These are phyloP conservation scores for Dioscorea cayenensis DNA, from an alignment of 116 monocot species.

Conservation along the genomic window DNA sequence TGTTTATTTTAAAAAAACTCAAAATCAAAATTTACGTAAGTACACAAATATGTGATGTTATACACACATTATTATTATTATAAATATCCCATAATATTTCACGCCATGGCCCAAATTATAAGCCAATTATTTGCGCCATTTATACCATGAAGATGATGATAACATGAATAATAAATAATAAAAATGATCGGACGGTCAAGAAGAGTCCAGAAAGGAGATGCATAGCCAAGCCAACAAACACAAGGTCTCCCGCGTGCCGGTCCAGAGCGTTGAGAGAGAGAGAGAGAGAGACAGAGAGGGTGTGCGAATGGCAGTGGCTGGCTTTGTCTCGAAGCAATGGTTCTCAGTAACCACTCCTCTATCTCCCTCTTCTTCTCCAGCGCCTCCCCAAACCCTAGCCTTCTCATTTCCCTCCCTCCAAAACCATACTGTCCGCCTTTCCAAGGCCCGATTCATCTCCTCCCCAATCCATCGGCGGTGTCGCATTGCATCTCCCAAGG, in stretches of 20 bases:
- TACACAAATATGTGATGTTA: too few species aligned
- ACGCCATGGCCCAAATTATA: too few species aligned
- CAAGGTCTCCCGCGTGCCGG: background rate
- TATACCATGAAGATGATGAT: too few species aligned
- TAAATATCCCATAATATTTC: too few species aligned
- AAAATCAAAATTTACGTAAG: too few species aligned
- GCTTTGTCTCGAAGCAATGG: slow-evolving; percentile 14
- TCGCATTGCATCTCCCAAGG: slow-evolving; percentile 16
- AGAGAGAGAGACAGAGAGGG: slow-evolving; percentile 5
- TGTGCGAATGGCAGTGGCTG: slow-evolving; percentile 2
- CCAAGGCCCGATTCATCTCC: background rate
- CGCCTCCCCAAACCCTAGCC: slow-evolving; percentile 10
- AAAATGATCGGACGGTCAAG: background rate
- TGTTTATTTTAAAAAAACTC: too few species aligned
- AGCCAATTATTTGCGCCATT: too few species aligned
- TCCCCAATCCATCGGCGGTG: slow-evolving; percentile 5
- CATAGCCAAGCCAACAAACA: background rate
- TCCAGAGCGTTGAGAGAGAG: background rate
- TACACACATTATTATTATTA: too few species aligned
- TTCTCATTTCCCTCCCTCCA: background rate
- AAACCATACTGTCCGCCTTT: background rate
- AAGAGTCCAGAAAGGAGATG: background rate
- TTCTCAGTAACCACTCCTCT: slow-evolving; percentile 15
- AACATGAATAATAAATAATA: too few species aligned
- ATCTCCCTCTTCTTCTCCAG: background rate